Conservation (phyloP, 2,329 filamentous ascomycete species). For the Aureobasidium pullulans region DNA sequence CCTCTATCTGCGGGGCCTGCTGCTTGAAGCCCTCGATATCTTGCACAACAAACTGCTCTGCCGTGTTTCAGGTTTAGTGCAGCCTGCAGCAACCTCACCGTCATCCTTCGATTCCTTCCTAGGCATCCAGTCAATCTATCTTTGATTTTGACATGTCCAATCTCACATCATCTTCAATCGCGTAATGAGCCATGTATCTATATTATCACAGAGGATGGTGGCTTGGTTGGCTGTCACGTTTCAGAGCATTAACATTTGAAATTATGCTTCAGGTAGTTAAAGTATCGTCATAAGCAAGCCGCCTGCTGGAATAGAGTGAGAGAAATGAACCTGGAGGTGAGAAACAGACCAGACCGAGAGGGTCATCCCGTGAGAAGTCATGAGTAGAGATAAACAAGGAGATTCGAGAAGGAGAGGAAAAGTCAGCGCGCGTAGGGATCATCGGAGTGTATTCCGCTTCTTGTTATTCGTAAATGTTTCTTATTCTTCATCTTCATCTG, state of each 20-base stretch:
- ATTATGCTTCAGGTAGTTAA: constrained; percentile 10
- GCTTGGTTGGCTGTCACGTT: constrained; percentile 2
- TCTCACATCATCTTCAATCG: background rate
- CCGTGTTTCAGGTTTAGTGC: constrained; percentile 9
- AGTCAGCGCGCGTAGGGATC: background rate
- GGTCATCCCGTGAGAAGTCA: background rate
- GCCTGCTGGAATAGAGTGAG: background rate
- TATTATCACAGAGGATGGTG: background rate
- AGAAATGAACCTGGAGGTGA: background rate
- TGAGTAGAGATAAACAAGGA: background rate
- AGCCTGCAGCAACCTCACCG: background rate
- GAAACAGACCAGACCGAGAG: background rate
- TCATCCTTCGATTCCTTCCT: background rate
- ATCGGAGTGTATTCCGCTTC: background rate
- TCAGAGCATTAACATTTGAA: background rate
- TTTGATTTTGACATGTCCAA: background rate
- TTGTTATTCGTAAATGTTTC: background rate
- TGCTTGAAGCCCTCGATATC: background rate
- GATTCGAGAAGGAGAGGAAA: background rate
- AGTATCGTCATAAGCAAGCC: background rate
- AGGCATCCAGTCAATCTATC: background rate
- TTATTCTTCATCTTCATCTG: constrained; percentile 10
- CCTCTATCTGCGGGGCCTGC: background rate
- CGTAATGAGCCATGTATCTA: background rate
- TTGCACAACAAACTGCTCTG: background rate